Evolutionary conservation across 768 basidiomycete genomes (phyloP).

Genomic region (Podaxis sp.): DNA sequence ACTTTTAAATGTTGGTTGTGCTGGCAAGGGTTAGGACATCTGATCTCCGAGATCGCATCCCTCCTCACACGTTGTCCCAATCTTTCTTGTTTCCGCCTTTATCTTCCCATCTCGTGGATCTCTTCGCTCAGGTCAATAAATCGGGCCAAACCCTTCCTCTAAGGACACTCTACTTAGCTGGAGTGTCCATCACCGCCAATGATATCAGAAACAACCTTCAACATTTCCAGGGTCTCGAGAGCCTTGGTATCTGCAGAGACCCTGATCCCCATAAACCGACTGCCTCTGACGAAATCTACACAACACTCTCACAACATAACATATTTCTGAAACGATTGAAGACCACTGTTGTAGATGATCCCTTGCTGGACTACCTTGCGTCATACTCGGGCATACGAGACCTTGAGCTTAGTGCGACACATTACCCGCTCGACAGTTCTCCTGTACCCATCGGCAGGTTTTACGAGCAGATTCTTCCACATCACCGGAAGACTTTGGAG

Average conservation of each 20-base stretch:
- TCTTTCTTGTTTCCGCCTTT: not conserved
- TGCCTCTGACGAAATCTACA: not conserved
- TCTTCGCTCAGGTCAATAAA: not conserved
- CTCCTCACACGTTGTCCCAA: not conserved
- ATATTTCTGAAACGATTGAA: not conserved
- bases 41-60: not conserved
- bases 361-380: not conserved
- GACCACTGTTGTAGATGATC: not conserved
- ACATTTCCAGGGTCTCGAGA: not conserved
- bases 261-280: too few species aligned
- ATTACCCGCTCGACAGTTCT: not conserved
- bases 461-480: not conserved
- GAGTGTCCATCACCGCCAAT: not conserved
- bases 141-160: not conserved
- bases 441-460: not conserved
- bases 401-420: not conserved
- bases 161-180: not conserved
- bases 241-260: not conserved
- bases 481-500: not conserved
- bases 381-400: not conserved
- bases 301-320: not conserved
- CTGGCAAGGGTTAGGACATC: not conserved
- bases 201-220: not conserved
- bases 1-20: not conserved
- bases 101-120: not conserved